Conservation (phyloP, 2,329 filamentous ascomycete species). For the Colletotrichum chlorophyti region DNA sequence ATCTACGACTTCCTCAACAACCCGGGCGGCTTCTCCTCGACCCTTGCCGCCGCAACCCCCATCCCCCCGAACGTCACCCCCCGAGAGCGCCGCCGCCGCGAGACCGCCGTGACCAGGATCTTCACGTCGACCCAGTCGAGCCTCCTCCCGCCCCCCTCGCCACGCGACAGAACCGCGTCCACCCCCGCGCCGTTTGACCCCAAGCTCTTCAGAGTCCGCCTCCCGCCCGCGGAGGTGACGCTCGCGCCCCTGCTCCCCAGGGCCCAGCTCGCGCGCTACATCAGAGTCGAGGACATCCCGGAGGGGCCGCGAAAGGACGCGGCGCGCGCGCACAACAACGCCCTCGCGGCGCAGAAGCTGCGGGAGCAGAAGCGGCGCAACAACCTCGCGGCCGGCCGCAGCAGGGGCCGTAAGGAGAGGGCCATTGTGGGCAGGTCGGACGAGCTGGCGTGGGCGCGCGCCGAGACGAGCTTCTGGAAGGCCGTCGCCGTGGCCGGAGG, state of each 20-base stretch:
- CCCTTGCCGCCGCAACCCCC: slow-evolving; percentile 31
- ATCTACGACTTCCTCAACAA: neutral
- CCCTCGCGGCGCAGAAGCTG: slow-evolving; percentile 34
- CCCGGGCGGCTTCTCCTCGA: slow-evolving; percentile 16
- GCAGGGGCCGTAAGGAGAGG: slow-evolving; percentile 31
- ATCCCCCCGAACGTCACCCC: slow-evolving; percentile 29
- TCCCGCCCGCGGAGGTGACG: neutral
- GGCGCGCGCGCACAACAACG: slow-evolving; percentile 32
- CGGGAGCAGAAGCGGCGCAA: slow-evolving; percentile 42
- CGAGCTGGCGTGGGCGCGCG: slow-evolving; percentile 30
- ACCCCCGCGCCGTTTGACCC: neutral
- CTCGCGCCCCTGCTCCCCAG: slow-evolving; percentile 38
- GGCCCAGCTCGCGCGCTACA: slow-evolving; percentile 28
- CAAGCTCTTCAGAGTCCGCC: neutral
- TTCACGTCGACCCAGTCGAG: slow-evolving; percentile 30
- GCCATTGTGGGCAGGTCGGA: slow-evolving; percentile 35
- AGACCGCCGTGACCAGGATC: slow-evolving; percentile 32
- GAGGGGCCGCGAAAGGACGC: slow-evolving; percentile 23
- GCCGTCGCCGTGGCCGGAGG: neutral
- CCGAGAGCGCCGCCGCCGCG: slow-evolving; percentile 31
- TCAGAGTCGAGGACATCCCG: slow-evolving; percentile 26
- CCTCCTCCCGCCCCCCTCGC: slow-evolving; percentile 38
- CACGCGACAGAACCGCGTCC: neutral
- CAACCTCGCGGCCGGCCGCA: slow-evolving; percentile 46
- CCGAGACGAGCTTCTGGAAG: neutral